Conservation (phyloP, 2,329 filamentous ascomycete species). For the Xylariaceae sp. region DNA sequence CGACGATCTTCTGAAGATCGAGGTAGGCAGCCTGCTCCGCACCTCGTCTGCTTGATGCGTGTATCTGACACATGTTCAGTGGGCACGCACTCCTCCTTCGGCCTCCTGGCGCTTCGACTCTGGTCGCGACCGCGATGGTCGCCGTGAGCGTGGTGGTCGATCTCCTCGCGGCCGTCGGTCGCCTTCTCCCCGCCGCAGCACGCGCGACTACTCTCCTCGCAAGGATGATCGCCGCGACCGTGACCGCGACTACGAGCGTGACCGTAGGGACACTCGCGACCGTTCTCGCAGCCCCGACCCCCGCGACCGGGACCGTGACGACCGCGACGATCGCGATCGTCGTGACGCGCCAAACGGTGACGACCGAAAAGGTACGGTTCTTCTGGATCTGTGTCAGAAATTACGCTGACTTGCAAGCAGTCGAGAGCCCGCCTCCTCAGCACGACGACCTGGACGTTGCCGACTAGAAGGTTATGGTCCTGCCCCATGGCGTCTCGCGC, state of each 20-base stretch:
- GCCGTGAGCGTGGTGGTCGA: slow-evolving; percentile 44
- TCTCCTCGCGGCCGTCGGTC: slow-evolving; percentile 64
- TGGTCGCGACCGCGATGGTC: slow-evolving; percentile 66
- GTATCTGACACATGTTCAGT: slow-evolving; percentile 47
- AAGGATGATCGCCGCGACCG: slow-evolving; percentile 75
- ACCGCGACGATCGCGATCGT: slow-evolving; percentile 64
- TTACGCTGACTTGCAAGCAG: slow-evolving; percentile 30
- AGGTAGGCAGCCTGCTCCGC: slow-evolving; percentile 51
- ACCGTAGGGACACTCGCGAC: slow-evolving; percentile 52
- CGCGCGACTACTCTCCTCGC: slow-evolving; percentile 75
- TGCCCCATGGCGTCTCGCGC: too few species aligned
- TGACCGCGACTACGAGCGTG: slow-evolving; percentile 45
- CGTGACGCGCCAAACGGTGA: slow-evolving; percentile 79
- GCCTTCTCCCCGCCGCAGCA: slow-evolving; percentile 68
- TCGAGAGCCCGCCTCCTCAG: slow-evolving; percentile 72
- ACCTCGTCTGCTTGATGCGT: not conserved
- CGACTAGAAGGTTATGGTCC: slow-evolving; percentile 57
- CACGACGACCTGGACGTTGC: slow-evolving; percentile 96
- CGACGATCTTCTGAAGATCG: slow-evolving; percentile 94
- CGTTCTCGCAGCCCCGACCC: slow-evolving; percentile 63
- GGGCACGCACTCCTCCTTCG: slow-evolving; percentile 95
- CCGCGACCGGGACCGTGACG: slow-evolving; percentile 51
- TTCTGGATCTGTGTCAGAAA: slow-evolving; percentile 1
- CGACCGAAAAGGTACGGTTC: slow-evolving; percentile 71
- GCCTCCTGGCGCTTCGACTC: slow-evolving; percentile 98